Conservation (phyloP, 345 rosid genomes). For the Euphorbia pulcherrima region DNA sequence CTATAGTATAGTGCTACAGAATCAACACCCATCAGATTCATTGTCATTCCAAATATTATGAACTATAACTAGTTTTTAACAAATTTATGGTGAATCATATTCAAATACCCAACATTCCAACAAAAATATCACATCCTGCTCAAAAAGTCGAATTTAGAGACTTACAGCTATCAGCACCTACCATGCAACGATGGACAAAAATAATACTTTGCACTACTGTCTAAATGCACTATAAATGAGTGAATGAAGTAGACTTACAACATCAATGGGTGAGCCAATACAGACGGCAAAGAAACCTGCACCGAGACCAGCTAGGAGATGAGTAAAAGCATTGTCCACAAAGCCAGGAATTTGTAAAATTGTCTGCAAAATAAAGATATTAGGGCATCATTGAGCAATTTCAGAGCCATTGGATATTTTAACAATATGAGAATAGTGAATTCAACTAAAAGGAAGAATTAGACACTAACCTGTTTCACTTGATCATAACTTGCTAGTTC, state of each 20-base stretch:
- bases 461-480: slow-evolving; percentile 65
- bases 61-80: neutral
- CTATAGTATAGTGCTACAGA: neutral
- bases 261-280: slow-evolving; percentile 93
- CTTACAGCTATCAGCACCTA: neutral
- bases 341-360: slow-evolving; percentile 94
- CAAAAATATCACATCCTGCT: neutral
- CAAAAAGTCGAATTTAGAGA: slow-evolving; percentile 2
- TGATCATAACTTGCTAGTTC: slow-evolving; percentile 97
- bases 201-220: neutral
- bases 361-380: slow-evolving; percentile 68
- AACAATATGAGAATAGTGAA: neutral
- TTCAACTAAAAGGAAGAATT: slow-evolving; percentile 1
- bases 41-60: neutral
- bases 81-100: neutral
- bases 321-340: slow-evolving; percentile 72
- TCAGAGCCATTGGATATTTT: slow-evolving; percentile 4
- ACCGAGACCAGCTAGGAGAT: slow-evolving; percentile 81
- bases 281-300: slow-evolving; percentile 95
- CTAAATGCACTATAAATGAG: too few species aligned
- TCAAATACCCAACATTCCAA: neutral
- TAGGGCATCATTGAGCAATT: slow-evolving; percentile 25
- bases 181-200: neutral
- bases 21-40: neutral
- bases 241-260: slow-evolving; percentile 45